These are phyloP conservation scores for Leccinum cinnamomeum DNA, from an alignment of 1,284 basidiomycete species.

Conservation along the genomic window DNA sequence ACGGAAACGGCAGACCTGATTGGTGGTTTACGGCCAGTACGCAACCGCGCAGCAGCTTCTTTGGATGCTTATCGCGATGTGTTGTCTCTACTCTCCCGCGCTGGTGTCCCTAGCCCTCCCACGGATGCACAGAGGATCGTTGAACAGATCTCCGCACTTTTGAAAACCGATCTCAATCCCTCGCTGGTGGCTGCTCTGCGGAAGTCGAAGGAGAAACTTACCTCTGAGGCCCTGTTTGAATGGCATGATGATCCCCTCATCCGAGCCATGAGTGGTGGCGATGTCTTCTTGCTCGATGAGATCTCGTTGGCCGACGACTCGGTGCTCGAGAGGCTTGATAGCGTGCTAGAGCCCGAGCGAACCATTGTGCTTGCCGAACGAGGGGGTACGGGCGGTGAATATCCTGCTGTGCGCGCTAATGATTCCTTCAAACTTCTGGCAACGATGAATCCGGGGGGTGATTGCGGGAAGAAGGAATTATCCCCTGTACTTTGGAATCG, in stretches of 20 bases:
- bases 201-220: conserved; percentile 44
- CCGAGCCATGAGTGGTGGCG: conserved; percentile 86
- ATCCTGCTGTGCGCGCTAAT: conserved; percentile 67
- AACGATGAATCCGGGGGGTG: conserved; percentile 99
- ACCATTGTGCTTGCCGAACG: conserved; percentile 93
- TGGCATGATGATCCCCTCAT: conserved; percentile 97
- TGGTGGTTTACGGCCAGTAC: conserved; percentile 89
- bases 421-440: conserved; percentile 87
- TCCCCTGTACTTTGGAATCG: conserved; percentile 96
- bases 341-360: conserved; percentile 89
- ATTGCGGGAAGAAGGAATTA: conserved; percentile 99
- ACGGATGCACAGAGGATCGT: conserved; percentile 40
- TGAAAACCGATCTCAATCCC: conserved; percentile 32
- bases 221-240: conserved; percentile 81
- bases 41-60: conserved; percentile 65
- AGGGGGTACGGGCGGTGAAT: conserved; percentile 73
- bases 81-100: conserved; percentile 39
- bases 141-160: conserved; percentile 37
- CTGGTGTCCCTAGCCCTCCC: conserved; percentile 38
- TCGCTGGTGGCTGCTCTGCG: conserved; percentile 39
- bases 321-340: conserved; percentile 96
- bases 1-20: conserved; percentile 98
- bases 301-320: conserved; percentile 99
- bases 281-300: conserved; percentile 92
- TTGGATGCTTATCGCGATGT: conserved; percentile 49